Conservation (phyloP, 768 basidiomycete genomes). For the Crepidotus variabilis region DNA sequence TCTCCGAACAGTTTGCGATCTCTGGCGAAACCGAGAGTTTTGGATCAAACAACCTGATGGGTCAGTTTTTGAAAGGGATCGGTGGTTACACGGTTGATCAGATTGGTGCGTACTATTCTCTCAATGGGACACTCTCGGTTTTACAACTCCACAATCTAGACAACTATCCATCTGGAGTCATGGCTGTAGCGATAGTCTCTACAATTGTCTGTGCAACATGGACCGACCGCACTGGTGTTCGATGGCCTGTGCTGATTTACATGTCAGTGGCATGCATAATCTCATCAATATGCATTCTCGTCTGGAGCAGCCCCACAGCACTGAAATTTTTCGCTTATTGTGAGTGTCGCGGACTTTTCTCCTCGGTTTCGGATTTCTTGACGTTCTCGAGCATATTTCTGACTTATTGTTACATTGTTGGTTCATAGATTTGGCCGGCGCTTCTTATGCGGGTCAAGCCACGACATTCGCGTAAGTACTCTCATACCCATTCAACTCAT, state of each 20-base stretch:
- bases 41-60: slow-evolving; percentile 70
- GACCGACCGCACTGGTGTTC: slow-evolving; percentile 54
- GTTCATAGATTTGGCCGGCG: slow-evolving; percentile 49
- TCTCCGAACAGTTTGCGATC: slow-evolving; percentile 46
- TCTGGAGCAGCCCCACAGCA: slow-evolving; percentile 54
- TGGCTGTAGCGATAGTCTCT: slow-evolving; percentile 61
- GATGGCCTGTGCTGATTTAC: slow-evolving; percentile 65
- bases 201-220: slow-evolving; percentile 59
- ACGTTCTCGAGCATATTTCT: too few species aligned
- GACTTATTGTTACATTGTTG: not conserved
- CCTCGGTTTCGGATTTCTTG: not conserved
- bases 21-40: slow-evolving; percentile 69
- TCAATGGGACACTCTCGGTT: not conserved
- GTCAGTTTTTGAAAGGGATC: slow-evolving; percentile 62
- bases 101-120: slow-evolving; percentile 35
- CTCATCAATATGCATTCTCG: slow-evolving; percentile 54
- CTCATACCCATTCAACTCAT: not conserved
- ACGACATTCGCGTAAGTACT: slow-evolving; percentile 63
- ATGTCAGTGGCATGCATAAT: slow-evolving; percentile 54
- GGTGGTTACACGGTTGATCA: slow-evolving; percentile 63
- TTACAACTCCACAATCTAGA: slow-evolving; percentile 7
- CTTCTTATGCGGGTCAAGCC: slow-evolving; percentile 73
- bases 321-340: slow-evolving; percentile 80
- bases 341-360: slow-evolving; percentile 21
- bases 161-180: slow-evolving; percentile 60